phyloP scores from a whole-genome alignment of 2,329 filamentous ascomycete genomes.

The Penicillium sp. region DNA sequence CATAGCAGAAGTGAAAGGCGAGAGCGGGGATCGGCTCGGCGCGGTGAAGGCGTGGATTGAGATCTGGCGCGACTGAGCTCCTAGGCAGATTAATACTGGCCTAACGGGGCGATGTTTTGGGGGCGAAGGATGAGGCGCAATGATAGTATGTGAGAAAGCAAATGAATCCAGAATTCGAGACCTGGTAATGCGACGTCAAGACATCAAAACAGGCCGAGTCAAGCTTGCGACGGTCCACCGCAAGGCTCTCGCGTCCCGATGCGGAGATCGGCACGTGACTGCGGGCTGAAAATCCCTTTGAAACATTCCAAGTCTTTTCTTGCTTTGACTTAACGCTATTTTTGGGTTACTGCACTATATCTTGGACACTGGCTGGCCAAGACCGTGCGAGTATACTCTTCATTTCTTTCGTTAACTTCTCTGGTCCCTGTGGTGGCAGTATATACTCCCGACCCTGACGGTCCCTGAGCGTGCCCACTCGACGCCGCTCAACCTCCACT shows the following conservation, averaged over 20 bases:
- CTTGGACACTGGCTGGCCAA: conserved; percentile 1
- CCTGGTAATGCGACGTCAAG: not conserved
- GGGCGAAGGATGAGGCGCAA: not conserved
- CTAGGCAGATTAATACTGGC: not conserved
- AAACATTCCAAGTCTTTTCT: conserved; percentile 7
- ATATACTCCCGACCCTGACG: conserved; percentile 1
- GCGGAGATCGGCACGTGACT: conserved; percentile 22
- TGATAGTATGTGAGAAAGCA: not conserved
- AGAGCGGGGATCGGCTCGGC: not conserved
- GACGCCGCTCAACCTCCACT: conserved; percentile 13
- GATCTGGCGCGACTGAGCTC: conserved; percentile 2
- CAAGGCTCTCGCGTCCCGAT: conserved; percentile 20
- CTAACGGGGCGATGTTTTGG: not conserved
- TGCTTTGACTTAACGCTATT: conserved; percentile 2
- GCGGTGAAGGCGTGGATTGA: not conserved
- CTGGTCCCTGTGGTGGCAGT: conserved; percentile 4
- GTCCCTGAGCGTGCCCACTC: conserved; percentile 11
- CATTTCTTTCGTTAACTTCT: not conserved
- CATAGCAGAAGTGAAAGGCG: conserved; percentile 1
- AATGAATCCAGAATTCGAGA: not conserved
- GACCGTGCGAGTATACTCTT: not conserved
- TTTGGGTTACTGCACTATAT: conserved; percentile 4
- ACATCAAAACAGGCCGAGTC: not conserved
- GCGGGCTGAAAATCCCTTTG: conserved; percentile 16
- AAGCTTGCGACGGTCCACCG: conserved; percentile 1